A percentile compares a stretch with the other conserved stretches of the same genome.
Evolutionary conservation across 371 early-diverging fungal genomes (phyloP).

Genomic region (Saksenaea oblongispora): DNA sequence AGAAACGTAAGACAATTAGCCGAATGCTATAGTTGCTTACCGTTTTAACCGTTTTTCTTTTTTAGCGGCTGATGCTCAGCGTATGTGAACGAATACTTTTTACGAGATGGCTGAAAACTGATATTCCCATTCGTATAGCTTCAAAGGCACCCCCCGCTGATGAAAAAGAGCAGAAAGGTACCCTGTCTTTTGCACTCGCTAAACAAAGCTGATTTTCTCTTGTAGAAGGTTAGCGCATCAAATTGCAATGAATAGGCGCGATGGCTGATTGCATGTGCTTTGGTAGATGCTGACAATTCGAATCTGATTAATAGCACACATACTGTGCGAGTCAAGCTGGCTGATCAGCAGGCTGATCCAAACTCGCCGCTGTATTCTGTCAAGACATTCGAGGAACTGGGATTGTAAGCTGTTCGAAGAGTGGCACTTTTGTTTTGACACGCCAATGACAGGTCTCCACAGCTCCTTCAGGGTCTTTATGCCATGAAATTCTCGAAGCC

Average conservation of each 20-base stretch:
- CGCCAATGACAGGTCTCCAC: slow-evolving; percentile 42
- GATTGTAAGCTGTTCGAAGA: slow-evolving; percentile 50
- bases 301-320: slow-evolving; percentile 60
- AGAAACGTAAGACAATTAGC: slow-evolving; percentile 19
- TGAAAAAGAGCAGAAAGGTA: neutral
- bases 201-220: neutral
- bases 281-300: neutral
- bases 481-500: slow-evolving; percentile 92
- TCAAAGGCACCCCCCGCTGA: neutral
- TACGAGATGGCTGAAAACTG: too few species aligned
- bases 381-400: slow-evolving; percentile 77
- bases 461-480: slow-evolving; percentile 91
- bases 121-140: neutral
- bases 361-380: slow-evolving; percentile 79
- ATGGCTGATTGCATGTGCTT: neutral
- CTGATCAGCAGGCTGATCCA: slow-evolving; percentile 78
- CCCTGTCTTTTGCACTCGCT: neutral
- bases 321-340: slow-evolving; percentile 80
- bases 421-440: neutral
- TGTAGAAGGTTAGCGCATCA: too few species aligned
- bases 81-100: neutral
- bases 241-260: neutral
- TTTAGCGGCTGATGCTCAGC: neutral
- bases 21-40: neutral
- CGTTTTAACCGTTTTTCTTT: neutral